Evolutionary conservation across 2,329 filamentous ascomycete genomes (phyloP), one percentile per base, ranked within the genome.

Genomic region (Fusarium cyanostomum): DNA sequence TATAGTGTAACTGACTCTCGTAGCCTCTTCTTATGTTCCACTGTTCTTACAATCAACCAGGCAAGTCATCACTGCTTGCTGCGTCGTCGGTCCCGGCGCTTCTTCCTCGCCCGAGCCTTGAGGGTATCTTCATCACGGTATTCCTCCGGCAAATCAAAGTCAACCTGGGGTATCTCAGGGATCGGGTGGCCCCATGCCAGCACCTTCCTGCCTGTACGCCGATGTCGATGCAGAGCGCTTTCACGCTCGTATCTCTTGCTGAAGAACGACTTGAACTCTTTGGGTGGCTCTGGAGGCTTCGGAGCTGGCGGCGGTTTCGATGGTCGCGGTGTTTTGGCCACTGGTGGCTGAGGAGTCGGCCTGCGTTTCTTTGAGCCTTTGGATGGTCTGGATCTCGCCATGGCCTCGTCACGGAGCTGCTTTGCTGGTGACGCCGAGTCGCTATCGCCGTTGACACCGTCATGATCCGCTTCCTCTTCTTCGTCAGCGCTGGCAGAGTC

Each of bases 181-280:
- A 98, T 77, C 0, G 90, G 85, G 24, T 89, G 86, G 1, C 94
- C 94, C 84, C 95, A 98, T 4, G 94, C 94, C 43, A 90, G 81
- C 13, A 89, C 82, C 48, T 85, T 91, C 45, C 92, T 84, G 38
- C 87, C 86, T 45, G 88, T 86, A 49, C 91, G 87, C 30, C 92
- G 84, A 44, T 86, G 82, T 66, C 87, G 88, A 60, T 87, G 89
- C n/a, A 97, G 77, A 9, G 94, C 92, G 7, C 88, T 86, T 18
- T 93, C 91, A 24, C 94, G 89, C 59, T 94, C 84, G 71, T 96
- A 89, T 21, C 85, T 87, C 77, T 95, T 93, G 15, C 84, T 76
- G 73, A 93, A 98, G 79, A 97, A 97, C 0, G 92, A 96, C n/a
- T 82, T 90, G 72, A 97, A 93, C 33, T 91, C 89, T 56, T 82